Evolutionary conservation across 2,329 filamentous ascomycete genomes (phyloP), one percentile per base, ranked within the genome.

Genomic region (Tolypocladium nubicola): DNA sequence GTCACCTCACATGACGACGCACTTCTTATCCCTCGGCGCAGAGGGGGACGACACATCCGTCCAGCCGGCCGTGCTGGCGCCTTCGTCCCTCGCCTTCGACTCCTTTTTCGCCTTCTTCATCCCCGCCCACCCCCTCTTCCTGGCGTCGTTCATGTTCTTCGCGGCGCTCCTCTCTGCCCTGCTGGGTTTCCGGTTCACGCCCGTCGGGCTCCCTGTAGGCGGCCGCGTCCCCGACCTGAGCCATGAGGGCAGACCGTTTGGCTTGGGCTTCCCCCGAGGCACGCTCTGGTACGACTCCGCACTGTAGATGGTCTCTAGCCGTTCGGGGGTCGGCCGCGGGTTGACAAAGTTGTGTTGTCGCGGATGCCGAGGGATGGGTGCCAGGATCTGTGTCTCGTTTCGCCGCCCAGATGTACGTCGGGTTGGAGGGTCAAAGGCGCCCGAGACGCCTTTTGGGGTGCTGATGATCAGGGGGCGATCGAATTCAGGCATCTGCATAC

Each of bases 111-210:
- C 8, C 62, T 73, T 77, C 60, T 67, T 73, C 57, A 61, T 61
- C 61, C 73, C 71, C 41, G 68, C 75, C 82, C 83, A 86, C 0
- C 83, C 82, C 38, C 75, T 76, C 63, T 75, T 77, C 70, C 79
- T 82, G 1, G 83, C 83, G 60, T 85, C 82, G 21, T 79, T 75
- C 35, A 86, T 81, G 62, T 86, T 86, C 69, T 81, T 84, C 11
- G 81, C 77, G 7, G 83, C 83, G 57, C 82, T 83, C 35, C 81
- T 74, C 65, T 82, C 80, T 1, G 82, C 82, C 45, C 83, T 76
- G 63, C 81, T 84, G 41, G 74, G 74, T 33, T 74, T 75, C 39
- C 80, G 71, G 57, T 68, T 75, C 7, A 83, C 67, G 47, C 74
- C 75, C 0, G 74, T 72, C 59, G 74, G 62, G 57, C 73, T 69